A percentile compares a stretch with the other conserved stretches of the same genome.
Conservation (phyloP, 1,284 basidiomycete genomes). For the Coniophora puteana region DNA sequence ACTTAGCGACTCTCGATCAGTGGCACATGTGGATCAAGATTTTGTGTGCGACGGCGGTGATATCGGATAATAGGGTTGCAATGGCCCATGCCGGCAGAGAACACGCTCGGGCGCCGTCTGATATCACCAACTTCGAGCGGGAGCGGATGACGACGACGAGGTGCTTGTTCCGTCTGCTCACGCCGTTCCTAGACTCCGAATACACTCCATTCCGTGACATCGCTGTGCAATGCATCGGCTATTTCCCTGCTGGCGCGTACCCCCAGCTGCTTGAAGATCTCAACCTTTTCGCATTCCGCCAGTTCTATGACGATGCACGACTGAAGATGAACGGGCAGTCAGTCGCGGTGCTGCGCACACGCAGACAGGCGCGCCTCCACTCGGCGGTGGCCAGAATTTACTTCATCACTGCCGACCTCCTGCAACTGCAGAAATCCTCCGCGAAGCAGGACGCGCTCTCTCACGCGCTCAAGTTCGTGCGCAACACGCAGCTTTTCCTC, state of each 20-base stretch:
- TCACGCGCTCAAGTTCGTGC: constrained; percentile 84
- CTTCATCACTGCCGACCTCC: constrained; percentile 76
- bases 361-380: constrained; percentile 79
- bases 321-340: constrained; percentile 55
- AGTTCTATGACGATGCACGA: constrained; percentile 77
- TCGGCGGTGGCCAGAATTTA: constrained; percentile 91
- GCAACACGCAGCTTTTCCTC: constrained; percentile 78
- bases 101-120: constrained; percentile 71
- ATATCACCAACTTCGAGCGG: constrained; percentile 65
- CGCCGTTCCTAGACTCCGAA: constrained; percentile 86
- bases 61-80: constrained; percentile 58
- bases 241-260: constrained; percentile 77
- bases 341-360: constrained; percentile 55
- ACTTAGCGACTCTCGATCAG: constrained; percentile 69
- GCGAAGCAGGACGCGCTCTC: constrained; percentile 72
- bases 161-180: constrained; percentile 82
- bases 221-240: constrained; percentile 85
- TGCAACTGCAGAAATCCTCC: constrained; percentile 70
- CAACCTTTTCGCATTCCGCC: constrained; percentile 73
- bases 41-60: constrained; percentile 74
- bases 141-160: constrained; percentile 78
- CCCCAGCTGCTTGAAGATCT: constrained; percentile 83
- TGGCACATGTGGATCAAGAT: constrained; percentile 88
- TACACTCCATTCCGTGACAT: constrained; percentile 81
- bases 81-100: constrained; percentile 58